Evolutionary conservation across 805 yeast species (phyloP), one percentile per base, ranked within the genome.

Genomic region (Sugiyamaella mastotermitis): DNA sequence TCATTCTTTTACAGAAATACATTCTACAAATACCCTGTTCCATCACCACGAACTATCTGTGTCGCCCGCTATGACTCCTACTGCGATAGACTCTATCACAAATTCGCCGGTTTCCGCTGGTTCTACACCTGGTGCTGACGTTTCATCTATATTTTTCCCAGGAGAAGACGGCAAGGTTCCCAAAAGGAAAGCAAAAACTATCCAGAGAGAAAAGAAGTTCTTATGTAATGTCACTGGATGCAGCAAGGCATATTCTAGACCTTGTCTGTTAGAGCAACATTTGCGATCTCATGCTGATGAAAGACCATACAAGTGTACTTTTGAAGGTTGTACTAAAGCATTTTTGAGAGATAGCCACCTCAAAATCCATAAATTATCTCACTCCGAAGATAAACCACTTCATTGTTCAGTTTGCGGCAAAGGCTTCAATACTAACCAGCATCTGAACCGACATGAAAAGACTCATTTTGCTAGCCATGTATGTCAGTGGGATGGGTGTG

Each of bases 181-280:
- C 9, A 30, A 28, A 21, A 23, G 36, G 9, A 27, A 23, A 10
- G 24, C 21, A 5, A 10, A 27, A 14, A 47, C 44, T 20, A 56
- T 69, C 4, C 15, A 14, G 9, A 64, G 87, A 36, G 71, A 74
- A 0, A 86, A 84, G 52, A 66, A 59, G 17, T 80, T 81, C 53
- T 52, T 57, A 9, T 90, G 97, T 57, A 72, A 69, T 14, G 71
- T 66, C 42, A 71, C 66, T 4, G 80, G 73, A 2, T 92, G 97
- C 53, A 72, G 62, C 21, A 90, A 86, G 57, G 72, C 83, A 1
- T 90, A 86, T 52, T 65, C 82, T 4, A 69, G 90, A 34, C 97
- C 97, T 0, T 79, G 94, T 1, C 66, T 86, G 8, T 64, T 92
- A 35, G 83, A 80, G 24, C 95, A 85, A 51, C 98, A 92, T 53